Evolutionary conservation across 2,329 filamentous ascomycete genomes (phyloP).

Genomic region (Botryosphaeria dothidea): DNA sequence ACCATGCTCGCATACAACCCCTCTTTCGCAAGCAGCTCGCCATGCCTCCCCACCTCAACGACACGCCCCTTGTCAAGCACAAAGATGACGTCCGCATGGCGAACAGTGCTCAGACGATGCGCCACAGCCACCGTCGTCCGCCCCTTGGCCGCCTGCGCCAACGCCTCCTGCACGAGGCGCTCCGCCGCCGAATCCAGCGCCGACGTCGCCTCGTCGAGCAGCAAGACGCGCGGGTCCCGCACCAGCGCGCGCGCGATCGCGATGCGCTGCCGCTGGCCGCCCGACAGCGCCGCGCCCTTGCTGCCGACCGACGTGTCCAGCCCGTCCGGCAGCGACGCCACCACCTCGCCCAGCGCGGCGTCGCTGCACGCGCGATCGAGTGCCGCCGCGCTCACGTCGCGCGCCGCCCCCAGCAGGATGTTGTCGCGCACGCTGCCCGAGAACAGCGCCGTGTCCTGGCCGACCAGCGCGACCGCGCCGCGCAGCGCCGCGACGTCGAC

Average conservation of each 20-base stretch:
- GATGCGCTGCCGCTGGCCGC: slow-evolving; percentile 89
- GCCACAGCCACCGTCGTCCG: slow-evolving; percentile 95
- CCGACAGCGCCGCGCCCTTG: slow-evolving; percentile 82
- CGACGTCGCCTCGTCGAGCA: slow-evolving; percentile 32
- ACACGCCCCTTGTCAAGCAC: slow-evolving; percentile 91
- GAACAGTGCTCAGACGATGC: slow-evolving; percentile 87
- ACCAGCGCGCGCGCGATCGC: slow-evolving; percentile 86
- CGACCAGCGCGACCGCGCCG: slow-evolving; percentile 77
- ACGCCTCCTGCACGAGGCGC: slow-evolving; percentile 76
- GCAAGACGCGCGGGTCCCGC: slow-evolving; percentile 77
- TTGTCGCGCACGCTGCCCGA: slow-evolving; percentile 87
- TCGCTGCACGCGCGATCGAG: slow-evolving; percentile 81
- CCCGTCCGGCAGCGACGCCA: slow-evolving; percentile 58
- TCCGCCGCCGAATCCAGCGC: slow-evolving; percentile 51
- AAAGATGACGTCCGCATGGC: slow-evolving; percentile 92
- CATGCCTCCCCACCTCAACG: slow-evolving; percentile 84
- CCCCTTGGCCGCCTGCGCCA: slow-evolving; percentile 80
- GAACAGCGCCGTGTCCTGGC: slow-evolving; percentile 87
- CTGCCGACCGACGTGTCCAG: slow-evolving; percentile 83
- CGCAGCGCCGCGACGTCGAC: slow-evolving; percentile 72
- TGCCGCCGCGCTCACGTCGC: slow-evolving; percentile 69
- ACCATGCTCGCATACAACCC: slow-evolving; percentile 43
- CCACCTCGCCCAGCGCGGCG: slow-evolving; percentile 35
- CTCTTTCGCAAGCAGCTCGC: slow-evolving; percentile 43
- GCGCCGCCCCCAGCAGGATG: slow-evolving; percentile 65